Base-by-base conservation (phyloP, 306 rosid genomes). In the Sindora glabra region DNA sequence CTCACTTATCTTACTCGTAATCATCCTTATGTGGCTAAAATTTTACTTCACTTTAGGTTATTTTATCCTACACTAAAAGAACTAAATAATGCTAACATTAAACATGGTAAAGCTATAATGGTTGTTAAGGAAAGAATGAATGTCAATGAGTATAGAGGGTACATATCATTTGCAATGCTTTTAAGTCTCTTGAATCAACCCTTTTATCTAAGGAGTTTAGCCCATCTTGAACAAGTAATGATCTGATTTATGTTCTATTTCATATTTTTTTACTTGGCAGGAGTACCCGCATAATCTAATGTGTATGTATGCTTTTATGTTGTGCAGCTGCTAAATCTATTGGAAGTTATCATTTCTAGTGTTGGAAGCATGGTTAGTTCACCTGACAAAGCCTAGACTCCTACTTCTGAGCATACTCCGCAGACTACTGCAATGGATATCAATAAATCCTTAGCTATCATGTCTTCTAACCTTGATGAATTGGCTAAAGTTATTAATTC, bases 191-290 rank as follows among this genome's bases (percentile, higher is more conserved):
- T 91, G 82, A 83, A 79, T 54, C 97, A 87, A 41, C 97, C 97
- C 34, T 87, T 91, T 55, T 91, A 91, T 83, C 75, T 87, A 79
- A 87, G 97, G 77, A 91, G 97, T 76, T 83, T 85, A 62, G 86
- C 95, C 15, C 97, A 91, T 80, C 94, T 91, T 34, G 96, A 91
- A 70, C 96, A 87, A 92, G 98, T 87, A 59, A 61, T 65, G n/a
- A 19, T 50, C 46, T 54, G 18, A 36, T 50, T 29, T 30, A 41
- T 47, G 45, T 52, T 62, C 40, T 22, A 33, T 22, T 56, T 52
- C 3, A 68, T 13, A 44, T 65, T 8, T 30, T n/a, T 48, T 10
- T 30, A 15, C 47, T 19, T 27, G 44, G 29, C 23, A 54, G 25
- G 25, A 17, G 5, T 27, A 40, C 71, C 62, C 63, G 72, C 34